Percentiles rank a stretch among this genome's conserved stretches.
These are phyloP conservation scores for Taphrina populina DNA, from an alignment of 1,139 yeast genomes.

Conservation along the genomic window DNA sequence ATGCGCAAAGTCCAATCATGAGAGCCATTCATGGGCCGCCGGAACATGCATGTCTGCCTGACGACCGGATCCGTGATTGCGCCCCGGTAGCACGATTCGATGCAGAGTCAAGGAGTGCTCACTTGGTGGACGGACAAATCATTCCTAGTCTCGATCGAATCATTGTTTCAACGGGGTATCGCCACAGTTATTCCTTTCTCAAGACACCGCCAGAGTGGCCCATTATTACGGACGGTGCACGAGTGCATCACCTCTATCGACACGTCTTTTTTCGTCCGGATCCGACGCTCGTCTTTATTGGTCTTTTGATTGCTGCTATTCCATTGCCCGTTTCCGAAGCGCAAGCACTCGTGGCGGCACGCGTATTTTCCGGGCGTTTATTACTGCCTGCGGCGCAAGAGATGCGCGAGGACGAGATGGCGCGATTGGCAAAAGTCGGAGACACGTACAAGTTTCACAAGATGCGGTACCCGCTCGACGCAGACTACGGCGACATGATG, in stretches of 20 bases:
- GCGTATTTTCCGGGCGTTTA: constrained; percentile 55
- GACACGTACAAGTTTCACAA: constrained; percentile 41
- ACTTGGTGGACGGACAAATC: constrained; percentile 48
- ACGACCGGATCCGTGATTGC: constrained; percentile 45
- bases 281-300: constrained; percentile 58
- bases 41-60: constrained; percentile 46
- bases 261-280: constrained; percentile 56
- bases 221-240: constrained; percentile 50
- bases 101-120: constrained; percentile 43
- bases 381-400: constrained; percentile 50
- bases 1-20: constrained; percentile 35
- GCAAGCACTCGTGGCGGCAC: constrained; percentile 47
- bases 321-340: constrained; percentile 63
- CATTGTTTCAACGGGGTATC: constrained; percentile 55
- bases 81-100: constrained; percentile 48
- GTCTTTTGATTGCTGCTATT: constrained; percentile 55
- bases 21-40: constrained; percentile 45
- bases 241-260: constrained; percentile 54
- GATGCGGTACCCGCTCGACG: constrained; percentile 26
- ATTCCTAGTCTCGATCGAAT: constrained; percentile 52
- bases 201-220: constrained; percentile 47
- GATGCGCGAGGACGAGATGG: constrained; percentile 50
- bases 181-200: constrained; percentile 22
- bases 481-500: constrained; percentile 14
- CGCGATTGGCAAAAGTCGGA: constrained; percentile 47